Evolutionary conservation across 2,329 filamentous ascomycete genomes (phyloP).

Genomic region (Ophiostoma pallidulum): DNA sequence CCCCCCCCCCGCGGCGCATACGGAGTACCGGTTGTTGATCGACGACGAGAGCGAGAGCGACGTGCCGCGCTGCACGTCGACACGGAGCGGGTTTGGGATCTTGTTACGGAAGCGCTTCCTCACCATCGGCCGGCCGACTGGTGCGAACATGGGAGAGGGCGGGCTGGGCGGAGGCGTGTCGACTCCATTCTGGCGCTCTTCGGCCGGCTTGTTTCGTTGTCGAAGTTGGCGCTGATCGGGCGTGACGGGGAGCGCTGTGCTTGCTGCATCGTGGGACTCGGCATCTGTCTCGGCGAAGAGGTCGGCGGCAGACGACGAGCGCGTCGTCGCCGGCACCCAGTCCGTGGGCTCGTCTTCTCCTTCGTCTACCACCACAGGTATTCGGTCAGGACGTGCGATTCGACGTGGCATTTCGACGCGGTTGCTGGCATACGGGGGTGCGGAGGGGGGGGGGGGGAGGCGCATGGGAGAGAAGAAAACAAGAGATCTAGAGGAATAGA

Average conservation of each 20-base stretch:
- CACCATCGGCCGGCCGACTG: slow-evolving; percentile 45
- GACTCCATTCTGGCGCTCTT: slow-evolving; percentile 17
- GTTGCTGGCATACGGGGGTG: background rate
- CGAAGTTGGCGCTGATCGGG: slow-evolving; percentile 8
- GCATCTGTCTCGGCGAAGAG: slow-evolving; percentile 19
- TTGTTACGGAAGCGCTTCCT: slow-evolving; percentile 44
- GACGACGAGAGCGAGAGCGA: slow-evolving; percentile 36
- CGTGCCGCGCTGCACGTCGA: slow-evolving; percentile 31
- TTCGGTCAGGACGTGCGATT: slow-evolving; percentile 11
- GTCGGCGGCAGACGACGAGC: slow-evolving; percentile 3
- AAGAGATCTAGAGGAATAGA: background rate
- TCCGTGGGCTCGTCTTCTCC: slow-evolving; percentile 38
- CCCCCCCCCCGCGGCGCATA: no score
- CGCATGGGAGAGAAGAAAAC: background rate
- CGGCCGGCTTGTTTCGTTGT: slow-evolving; percentile 4
- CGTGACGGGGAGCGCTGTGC: slow-evolving; percentile 5
- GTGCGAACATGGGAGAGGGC: slow-evolving; percentile 45
- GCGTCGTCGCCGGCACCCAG: slow-evolving; percentile 33
- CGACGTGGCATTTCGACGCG: slow-evolving; percentile 6
- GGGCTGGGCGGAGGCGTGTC: slow-evolving; percentile 35
- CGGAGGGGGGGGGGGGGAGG: background rate
- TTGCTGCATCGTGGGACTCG: slow-evolving; percentile 12
- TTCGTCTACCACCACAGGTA: slow-evolving; percentile 31
- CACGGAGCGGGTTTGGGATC: slow-evolving; percentile 33
- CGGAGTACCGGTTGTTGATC: slow-evolving; percentile 42